Evolutionary conservation across 345 rosid species (phyloP).

Genomic region (Schrenkiella parvula): DNA sequence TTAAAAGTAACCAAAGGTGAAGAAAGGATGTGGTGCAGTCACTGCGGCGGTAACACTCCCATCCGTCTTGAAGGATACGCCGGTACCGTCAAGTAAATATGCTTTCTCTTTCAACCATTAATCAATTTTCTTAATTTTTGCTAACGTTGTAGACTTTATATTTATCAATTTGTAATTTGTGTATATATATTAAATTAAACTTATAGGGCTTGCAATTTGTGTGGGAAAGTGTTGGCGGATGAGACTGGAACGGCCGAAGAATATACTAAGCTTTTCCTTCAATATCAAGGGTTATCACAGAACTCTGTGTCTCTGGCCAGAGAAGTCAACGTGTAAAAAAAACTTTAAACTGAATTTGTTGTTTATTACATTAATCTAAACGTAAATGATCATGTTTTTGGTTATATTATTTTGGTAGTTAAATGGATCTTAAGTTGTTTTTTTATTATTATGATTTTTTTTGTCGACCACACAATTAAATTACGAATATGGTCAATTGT

Average conservation of each 20-base stretch:
- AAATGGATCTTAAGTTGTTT: no score
- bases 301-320: background rate
- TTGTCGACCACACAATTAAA: no score
- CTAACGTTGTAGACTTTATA: background rate
- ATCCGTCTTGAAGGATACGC: slow-evolving; percentile 11
- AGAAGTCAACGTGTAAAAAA: background rate
- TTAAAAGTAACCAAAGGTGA: background rate
- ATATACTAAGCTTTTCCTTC: slow-evolving; percentile 6
- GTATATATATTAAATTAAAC: background rate
- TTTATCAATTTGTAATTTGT: background rate
- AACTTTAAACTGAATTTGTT: background rate
- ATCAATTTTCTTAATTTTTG: background rate
- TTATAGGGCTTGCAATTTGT: slow-evolving; percentile 4
- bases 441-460: no score
- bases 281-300: background rate
- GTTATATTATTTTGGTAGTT: no score
- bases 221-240: slow-evolving; percentile 17
- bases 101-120: background rate
- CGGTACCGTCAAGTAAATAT: slow-evolving; percentile 14
- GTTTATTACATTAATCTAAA: no score
- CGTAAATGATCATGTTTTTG: no score
- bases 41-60: slow-evolving; percentile 15
- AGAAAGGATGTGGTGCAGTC: slow-evolving; percentile 29
- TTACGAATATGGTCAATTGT: no score
- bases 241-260: slow-evolving; percentile 10